Percentiles rank a stretch among this genome's conserved stretches.
Conservation (phyloP, 2,329 filamentous ascomycete species). For the Neonectria hederae region DNA sequence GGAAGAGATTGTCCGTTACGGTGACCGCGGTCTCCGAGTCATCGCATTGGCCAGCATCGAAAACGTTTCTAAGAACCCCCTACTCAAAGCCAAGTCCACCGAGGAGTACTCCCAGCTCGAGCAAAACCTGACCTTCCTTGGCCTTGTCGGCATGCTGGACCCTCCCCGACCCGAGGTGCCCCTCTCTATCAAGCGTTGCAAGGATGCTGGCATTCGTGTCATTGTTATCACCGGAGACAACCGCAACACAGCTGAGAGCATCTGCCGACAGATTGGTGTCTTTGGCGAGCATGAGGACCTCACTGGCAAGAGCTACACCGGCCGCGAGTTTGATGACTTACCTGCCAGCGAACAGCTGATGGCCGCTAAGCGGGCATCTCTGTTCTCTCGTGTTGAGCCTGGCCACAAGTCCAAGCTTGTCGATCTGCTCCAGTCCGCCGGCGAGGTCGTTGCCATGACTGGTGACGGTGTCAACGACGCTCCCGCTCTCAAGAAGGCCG, state of each 20-base stretch:
- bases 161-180: slow-evolving; percentile 93
- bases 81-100: slow-evolving; percentile 82
- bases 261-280: slow-evolving; percentile 96
- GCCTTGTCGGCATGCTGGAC: slow-evolving; percentile 95
- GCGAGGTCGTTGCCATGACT: slow-evolving; percentile 98
- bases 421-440: slow-evolving; percentile 90
- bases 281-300: slow-evolving; percentile 86
- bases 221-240: slow-evolving; percentile 99
- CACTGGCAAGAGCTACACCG: slow-evolving; percentile 92
- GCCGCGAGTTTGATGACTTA: slow-evolving; percentile 91
- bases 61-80: slow-evolving; percentile 74
- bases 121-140: slow-evolving; percentile 92
- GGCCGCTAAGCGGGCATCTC: slow-evolving; percentile 83
- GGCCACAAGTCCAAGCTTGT: slow-evolving; percentile 98
- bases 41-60: slow-evolving; percentile 91
- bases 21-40: slow-evolving; percentile 90
- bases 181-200: slow-evolving; percentile 86
- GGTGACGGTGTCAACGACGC: slow-evolving; percentile 99
- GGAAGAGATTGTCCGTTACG: slow-evolving; percentile 87
- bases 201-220: slow-evolving; percentile 91
- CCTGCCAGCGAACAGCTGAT: slow-evolving; percentile 81
- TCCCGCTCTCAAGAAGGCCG: slow-evolving; percentile 95
- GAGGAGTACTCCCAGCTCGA: slow-evolving; percentile 87
- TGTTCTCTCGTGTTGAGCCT: slow-evolving; percentile 97
- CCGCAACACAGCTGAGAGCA: slow-evolving; percentile 95